Percentiles rank a stretch among this genome's conserved stretches.
Evolutionary conservation across 768 basidiomycete genomes (phyloP).

Genomic region (Mrakia frigida): DNA sequence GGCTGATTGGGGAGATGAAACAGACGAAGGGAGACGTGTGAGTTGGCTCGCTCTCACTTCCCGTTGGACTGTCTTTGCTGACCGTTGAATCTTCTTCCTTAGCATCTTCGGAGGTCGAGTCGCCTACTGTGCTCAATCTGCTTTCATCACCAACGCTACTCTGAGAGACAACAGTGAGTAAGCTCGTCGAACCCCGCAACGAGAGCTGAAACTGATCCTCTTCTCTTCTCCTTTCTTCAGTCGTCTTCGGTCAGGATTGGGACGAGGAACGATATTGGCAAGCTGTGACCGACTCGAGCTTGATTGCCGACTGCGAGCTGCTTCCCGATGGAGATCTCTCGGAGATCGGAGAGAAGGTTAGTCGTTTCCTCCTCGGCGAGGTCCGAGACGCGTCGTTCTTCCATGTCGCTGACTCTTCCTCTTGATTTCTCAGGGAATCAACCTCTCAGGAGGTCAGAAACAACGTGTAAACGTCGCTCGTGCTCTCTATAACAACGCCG

Average conservation of each 20-base stretch:
- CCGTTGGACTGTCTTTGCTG: neutral
- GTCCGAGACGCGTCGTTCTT: neutral
- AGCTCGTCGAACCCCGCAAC: neutral
- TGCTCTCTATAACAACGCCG: slow-evolving; percentile 77
- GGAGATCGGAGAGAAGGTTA: slow-evolving; percentile 50
- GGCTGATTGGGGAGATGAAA: slow-evolving; percentile 75
- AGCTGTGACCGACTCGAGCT: slow-evolving; percentile 67
- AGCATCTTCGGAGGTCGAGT: slow-evolving; percentile 58
- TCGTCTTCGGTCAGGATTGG: slow-evolving; percentile 78
- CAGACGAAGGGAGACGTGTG: slow-evolving; percentile 63
- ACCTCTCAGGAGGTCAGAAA: slow-evolving; percentile 74
- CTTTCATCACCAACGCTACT: slow-evolving; percentile 89
- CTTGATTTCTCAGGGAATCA: slow-evolving; percentile 56
- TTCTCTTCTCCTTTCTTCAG: slow-evolving; percentile 25
- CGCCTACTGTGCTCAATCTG: slow-evolving; percentile 76
- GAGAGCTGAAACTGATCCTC: neutral
- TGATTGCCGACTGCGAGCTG: slow-evolving; percentile 72
- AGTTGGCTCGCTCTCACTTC: slow-evolving; percentile 42
- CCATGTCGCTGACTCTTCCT: neutral
- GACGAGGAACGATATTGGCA: slow-evolving; percentile 78
- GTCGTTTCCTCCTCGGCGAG: neutral
- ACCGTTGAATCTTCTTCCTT: neutral
- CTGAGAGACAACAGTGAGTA: slow-evolving; percentile 43
- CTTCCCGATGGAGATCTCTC: slow-evolving; percentile 68
- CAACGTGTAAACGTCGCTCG: slow-evolving; percentile 82